Conservation (phyloP, 768 basidiomycete species). For the Exsudoporus frostii region DNA sequence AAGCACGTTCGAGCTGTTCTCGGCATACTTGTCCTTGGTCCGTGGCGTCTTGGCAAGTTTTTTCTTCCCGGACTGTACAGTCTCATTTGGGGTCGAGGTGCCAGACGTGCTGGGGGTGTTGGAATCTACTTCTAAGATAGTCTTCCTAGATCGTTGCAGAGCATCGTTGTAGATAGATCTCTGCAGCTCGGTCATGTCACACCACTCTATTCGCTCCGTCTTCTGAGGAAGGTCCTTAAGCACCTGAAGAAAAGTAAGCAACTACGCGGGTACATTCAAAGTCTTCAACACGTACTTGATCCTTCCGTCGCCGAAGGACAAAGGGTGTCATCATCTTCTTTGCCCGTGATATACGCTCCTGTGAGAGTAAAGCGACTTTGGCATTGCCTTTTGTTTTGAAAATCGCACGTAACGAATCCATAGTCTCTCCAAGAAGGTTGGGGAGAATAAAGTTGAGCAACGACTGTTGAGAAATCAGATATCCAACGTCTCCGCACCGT, state of each 20-base stretch:
- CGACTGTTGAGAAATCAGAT: constrained; percentile 52
- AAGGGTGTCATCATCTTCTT: constrained; percentile 99
- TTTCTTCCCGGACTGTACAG: constrained; percentile 29
- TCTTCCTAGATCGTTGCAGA: constrained; percentile 80
- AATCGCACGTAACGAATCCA: constrained; percentile 83
- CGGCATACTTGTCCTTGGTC: constrained; percentile 68
- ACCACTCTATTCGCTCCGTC: constrained; percentile 91
- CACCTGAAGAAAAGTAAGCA: constrained; percentile 50
- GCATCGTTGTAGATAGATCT: constrained; percentile 81
- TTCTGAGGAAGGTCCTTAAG: constrained; percentile 91
- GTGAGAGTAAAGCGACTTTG: constrained; percentile 81
- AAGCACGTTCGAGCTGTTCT: constrained; percentile 88
- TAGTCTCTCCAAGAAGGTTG: constrained; percentile 74
- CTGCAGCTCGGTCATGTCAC: constrained; percentile 86
- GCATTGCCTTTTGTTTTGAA: constrained; percentile 97
- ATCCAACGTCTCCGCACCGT: constrained; percentile 1
- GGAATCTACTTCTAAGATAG: constrained; percentile 51
- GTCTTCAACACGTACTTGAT: constrained; percentile 58
- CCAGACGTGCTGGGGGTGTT: constrained; percentile 29
- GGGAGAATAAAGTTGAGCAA: constrained; percentile 98
- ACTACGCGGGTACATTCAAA: background rate
- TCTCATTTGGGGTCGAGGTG: constrained; percentile 27
- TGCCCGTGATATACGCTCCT: constrained; percentile 89
- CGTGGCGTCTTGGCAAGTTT: constrained; percentile 35
- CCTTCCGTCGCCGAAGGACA: constrained; percentile 93